These are phyloP conservation scores for Elaeis oleifera DNA, from an alignment of 202 grass and related monocot species.

Conservation along the genomic window DNA sequence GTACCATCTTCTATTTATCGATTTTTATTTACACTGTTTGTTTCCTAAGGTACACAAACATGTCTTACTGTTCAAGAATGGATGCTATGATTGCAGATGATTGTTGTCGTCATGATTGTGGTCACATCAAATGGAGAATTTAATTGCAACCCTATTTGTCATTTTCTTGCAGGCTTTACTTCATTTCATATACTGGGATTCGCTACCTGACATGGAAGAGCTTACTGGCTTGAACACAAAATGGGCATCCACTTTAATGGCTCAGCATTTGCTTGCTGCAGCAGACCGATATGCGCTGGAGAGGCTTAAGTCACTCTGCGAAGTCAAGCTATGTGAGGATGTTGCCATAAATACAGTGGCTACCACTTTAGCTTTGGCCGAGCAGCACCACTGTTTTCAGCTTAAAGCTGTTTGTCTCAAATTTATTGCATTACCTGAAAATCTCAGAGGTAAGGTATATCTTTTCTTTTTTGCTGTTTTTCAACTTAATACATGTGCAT, in stretches of 20 bases:
- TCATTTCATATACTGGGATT: conserved; percentile 99
- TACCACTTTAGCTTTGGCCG: conserved; percentile 90
- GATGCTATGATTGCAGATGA: background rate
- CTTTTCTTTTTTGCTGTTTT: no score
- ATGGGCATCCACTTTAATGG: conserved; percentile 90
- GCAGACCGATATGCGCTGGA: conserved; percentile 94
- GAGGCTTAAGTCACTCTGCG: conserved; percentile 85
- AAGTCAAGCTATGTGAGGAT: conserved; percentile 67
- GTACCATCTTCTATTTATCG: no score
- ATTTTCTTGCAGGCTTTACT: conserved; percentile 57
- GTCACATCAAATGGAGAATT: background rate
- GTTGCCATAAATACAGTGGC: conserved; percentile 98
- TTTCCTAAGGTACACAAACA: no score
- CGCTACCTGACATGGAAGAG: conserved; percentile 81
- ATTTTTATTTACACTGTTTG: no score
- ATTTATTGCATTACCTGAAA: conserved; percentile 84
- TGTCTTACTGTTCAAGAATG: background rate
- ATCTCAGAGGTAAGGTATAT: conserved; percentile 64
- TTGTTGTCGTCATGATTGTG: background rate
- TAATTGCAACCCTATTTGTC: conserved; percentile 1
- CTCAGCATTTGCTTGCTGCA: conserved; percentile 93
- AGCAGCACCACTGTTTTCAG: conserved; percentile 93
- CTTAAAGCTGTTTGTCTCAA: conserved; percentile 93
- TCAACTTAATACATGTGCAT: no score
- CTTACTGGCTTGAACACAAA: conserved; percentile 75